These are phyloP conservation scores for Phialocephala subalpina DNA, from an alignment of 2,329 filamentous ascomycete species.

Conservation along the genomic window DNA sequence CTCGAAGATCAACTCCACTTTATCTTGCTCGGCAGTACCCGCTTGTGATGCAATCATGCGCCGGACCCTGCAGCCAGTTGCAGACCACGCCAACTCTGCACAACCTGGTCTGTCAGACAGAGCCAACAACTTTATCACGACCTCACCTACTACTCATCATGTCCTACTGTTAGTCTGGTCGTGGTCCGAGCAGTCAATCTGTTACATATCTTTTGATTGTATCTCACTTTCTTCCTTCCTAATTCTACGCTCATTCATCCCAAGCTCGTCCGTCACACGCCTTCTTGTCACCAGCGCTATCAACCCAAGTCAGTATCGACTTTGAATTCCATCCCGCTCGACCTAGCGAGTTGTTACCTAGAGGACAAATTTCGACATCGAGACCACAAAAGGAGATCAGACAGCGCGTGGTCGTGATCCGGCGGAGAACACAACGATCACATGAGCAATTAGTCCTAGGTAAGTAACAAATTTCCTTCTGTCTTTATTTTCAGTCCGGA, in stretches of 20 bases:
- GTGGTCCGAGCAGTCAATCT: slow-evolving; percentile 1
- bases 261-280: neutral
- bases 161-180: neutral
- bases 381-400: neutral
- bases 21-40: neutral
- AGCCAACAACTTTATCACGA: neutral
- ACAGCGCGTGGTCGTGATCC: neutral
- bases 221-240: neutral
- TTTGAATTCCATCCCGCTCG: neutral
- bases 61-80: neutral
- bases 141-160: neutral
- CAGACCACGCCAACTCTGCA: neutral
- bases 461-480: neutral
- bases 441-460: neutral
- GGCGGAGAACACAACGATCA: neutral
- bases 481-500: neutral
- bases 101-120: neutral
- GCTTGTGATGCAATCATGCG: slow-evolving; percentile 5
- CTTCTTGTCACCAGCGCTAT: neutral
- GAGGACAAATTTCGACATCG: neutral
- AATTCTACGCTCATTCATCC: neutral
- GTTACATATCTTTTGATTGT: neutral
- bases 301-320: neutral
- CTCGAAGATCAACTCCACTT: neutral
- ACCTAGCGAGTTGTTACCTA: neutral